phyloP scores from a whole-genome alignment of 495 filamentous ascomycete genomes.

The Annulohypoxylon bovei region DNA sequence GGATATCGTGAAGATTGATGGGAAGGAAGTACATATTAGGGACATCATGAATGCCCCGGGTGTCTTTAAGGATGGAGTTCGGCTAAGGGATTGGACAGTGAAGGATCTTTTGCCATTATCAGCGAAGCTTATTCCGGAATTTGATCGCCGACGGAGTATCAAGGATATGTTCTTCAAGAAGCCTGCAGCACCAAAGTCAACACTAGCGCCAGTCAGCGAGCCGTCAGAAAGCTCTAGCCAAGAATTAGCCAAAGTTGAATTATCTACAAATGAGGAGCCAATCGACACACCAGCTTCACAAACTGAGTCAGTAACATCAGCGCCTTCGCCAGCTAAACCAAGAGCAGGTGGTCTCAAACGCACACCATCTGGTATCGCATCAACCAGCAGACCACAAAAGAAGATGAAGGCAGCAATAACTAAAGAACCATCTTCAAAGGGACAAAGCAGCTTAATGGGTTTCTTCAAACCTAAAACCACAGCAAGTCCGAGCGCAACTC shows the following conservation, averaged over 20 bases:
- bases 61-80: conserved; percentile 75
- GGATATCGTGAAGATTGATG: conserved; percentile 65
- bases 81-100: conserved; percentile 70
- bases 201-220: conserved; percentile 25
- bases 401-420: conserved; percentile 48
- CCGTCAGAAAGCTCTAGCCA: conserved; percentile 17
- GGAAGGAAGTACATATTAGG: conserved; percentile 61
- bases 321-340: conserved; percentile 37
- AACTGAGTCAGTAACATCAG: conserved; percentile 22
- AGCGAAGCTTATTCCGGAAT: conserved; percentile 86
- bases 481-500: neutral
- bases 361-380: conserved; percentile 38
- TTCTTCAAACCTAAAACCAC: conserved; percentile 77
- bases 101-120: conserved; percentile 78
- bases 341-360: conserved; percentile 46
- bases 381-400: conserved; percentile 50
- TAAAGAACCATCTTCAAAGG: conserved; percentile 55
- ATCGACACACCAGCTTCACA: conserved; percentile 18
- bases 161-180: conserved; percentile 89
- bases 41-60: conserved; percentile 86
- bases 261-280: neutral
- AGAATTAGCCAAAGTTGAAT: neutral
- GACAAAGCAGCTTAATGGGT: conserved; percentile 80
- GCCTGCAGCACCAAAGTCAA: conserved; percentile 31
- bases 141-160: conserved; percentile 83